Percentiles rank a stretch among this genome's conserved stretches.
phyloP scores from a whole-genome alignment of 441 rosid species.

The Croton setiger region DNA sequence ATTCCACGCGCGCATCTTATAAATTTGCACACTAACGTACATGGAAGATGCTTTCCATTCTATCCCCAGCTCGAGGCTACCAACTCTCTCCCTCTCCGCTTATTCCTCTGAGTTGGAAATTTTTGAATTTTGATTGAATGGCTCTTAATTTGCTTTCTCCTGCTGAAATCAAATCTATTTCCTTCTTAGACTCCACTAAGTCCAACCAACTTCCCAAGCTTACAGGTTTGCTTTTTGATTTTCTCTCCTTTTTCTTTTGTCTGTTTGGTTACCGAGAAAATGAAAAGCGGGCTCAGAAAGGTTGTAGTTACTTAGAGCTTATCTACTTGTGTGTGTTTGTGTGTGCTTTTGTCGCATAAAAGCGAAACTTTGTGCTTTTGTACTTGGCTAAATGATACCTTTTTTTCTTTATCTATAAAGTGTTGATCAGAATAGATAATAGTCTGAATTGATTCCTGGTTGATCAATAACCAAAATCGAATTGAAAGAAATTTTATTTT shows the following conservation, averaged over 20 bases:
- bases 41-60: too few species aligned
- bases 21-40: neutral
- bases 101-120: neutral
- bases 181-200: conserved; percentile 56
- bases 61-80: neutral
- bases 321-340: neutral
- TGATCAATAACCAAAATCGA: neutral
- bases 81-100: neutral
- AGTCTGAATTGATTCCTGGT: neutral
- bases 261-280: conserved; percentile 7
- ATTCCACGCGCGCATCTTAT: neutral
- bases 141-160: conserved; percentile 60
- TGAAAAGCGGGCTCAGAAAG: neutral
- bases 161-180: conserved; percentile 49
- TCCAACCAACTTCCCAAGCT: conserved; percentile 40
- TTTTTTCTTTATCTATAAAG: too few species aligned
- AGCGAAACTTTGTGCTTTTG: neutral
- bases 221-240: conserved; percentile 38
- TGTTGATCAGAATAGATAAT: conserved; percentile 3
- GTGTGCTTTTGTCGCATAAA: neutral
- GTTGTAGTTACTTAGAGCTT: neutral
- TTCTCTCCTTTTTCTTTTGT: neutral
- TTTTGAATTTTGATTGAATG: conserved; percentile 27
- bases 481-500: neutral
- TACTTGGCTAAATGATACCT: too few species aligned